These are phyloP conservation scores for Globisporangium radiosum DNA, from an alignment of 352 stramenopile species.

Conservation along the genomic window DNA sequence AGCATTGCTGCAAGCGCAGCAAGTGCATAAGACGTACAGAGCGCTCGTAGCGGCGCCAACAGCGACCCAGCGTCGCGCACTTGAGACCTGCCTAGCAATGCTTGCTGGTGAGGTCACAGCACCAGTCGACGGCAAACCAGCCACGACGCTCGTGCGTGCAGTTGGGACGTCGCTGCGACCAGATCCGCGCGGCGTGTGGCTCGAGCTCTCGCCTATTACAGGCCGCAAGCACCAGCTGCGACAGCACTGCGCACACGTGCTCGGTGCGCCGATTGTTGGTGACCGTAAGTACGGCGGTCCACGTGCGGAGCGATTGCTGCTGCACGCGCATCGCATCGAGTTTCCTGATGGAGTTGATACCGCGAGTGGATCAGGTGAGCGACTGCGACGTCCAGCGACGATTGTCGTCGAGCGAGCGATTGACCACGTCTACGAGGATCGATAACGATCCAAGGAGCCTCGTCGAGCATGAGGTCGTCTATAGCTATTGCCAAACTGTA, in stretches of 20 bases:
- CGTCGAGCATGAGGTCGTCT: no score
- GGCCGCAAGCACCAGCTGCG: conserved; percentile 70
- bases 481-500: not conserved
- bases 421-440: not conserved
- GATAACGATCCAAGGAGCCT: not conserved
- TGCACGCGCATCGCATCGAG: conserved; percentile 41
- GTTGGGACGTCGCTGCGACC: not conserved
- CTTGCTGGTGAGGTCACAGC: conserved; percentile 21
- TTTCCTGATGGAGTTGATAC: conserved; percentile 41
- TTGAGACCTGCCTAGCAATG: conserved; percentile 13
- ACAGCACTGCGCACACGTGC: conserved; percentile 37
- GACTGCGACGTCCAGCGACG: not conserved
- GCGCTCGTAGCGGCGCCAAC: conserved; percentile 28
- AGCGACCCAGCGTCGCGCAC: conserved; percentile 8
- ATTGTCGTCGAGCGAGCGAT: not conserved
- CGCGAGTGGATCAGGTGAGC: not conserved
- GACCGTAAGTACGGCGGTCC: conserved; percentile 34
- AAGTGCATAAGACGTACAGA: conserved; percentile 56
- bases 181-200: conserved; percentile 20
- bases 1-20: conserved; percentile 25
- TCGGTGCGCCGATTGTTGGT: conserved; percentile 47
- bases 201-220: conserved; percentile 48
- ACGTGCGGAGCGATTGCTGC: conserved; percentile 28
- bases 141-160: conserved; percentile 25
- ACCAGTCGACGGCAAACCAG: conserved; percentile 39